Conservation (phyloP, 2,329 filamentous ascomycete genomes). For the Tolypocladium guangdongense region DNA sequence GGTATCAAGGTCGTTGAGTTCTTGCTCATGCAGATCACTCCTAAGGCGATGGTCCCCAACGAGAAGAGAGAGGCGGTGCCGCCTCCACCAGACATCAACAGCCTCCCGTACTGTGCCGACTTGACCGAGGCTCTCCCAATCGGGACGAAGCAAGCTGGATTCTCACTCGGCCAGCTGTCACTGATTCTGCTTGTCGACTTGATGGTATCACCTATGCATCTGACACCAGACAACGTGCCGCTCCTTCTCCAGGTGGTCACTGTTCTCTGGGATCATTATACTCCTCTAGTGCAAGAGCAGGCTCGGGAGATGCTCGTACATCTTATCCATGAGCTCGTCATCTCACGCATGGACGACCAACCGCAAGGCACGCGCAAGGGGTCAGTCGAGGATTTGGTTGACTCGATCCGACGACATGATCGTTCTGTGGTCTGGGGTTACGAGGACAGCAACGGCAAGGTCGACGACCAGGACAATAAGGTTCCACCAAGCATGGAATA, state of each 20-base stretch:
- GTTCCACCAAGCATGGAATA: slow-evolving; percentile 83
- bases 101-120: slow-evolving; percentile 83
- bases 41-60: slow-evolving; percentile 93
- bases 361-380: slow-evolving; percentile 51
- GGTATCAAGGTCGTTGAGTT: slow-evolving; percentile 93
- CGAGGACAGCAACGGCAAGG: slow-evolving; percentile 79
- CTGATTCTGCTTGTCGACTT: slow-evolving; percentile 90
- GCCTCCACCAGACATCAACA: slow-evolving; percentile 60
- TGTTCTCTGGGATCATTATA: slow-evolving; percentile 96
- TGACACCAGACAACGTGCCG: slow-evolving; percentile 70
- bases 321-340: slow-evolving; percentile 89
- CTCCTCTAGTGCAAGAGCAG: slow-evolving; percentile 87
- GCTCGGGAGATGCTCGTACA: slow-evolving; percentile 97
- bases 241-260: slow-evolving; percentile 83
- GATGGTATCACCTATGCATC: slow-evolving; percentile 82
- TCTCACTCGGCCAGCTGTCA: slow-evolving; percentile 86
- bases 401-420: slow-evolving; percentile 76
- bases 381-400: slow-evolving; percentile 78
- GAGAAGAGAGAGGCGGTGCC: slow-evolving; percentile 63
- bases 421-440: slow-evolving; percentile 84
- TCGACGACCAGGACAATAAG: slow-evolving; percentile 60
- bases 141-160: slow-evolving; percentile 82
- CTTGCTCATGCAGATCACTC: slow-evolving; percentile 77
- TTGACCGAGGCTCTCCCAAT: slow-evolving; percentile 67
- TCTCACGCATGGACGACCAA: slow-evolving; percentile 63